A percentile compares a stretch with the other conserved stretches of the same genome.
Conservation (phyloP, 345 rosid genomes). For the Gossypium mustelinum region DNA sequence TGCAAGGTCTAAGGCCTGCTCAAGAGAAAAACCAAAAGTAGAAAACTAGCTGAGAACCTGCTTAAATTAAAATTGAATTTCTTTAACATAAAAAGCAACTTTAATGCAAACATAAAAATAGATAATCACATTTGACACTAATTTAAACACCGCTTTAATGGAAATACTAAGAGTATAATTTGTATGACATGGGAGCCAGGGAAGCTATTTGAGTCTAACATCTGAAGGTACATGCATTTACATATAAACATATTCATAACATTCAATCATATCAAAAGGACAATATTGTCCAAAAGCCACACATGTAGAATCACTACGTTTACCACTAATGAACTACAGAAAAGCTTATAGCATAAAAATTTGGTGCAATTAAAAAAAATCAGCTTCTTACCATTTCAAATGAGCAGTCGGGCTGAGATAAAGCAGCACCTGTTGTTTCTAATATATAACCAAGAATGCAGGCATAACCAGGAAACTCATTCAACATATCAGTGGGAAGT, state of each 20-base stretch:
- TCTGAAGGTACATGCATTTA: not conserved
- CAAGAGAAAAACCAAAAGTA: conserved; percentile 9
- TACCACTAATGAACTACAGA: not conserved
- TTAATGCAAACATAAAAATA: not conserved
- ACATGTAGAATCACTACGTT: not conserved
- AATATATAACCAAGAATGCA: conserved; percentile 86
- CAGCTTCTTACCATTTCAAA: conserved; percentile 65
- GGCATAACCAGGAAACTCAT: conserved; percentile 70
- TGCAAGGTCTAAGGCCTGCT: conserved; percentile 81
- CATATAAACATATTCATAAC: not conserved
- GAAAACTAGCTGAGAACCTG: conserved; percentile 14
- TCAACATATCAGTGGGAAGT: conserved; percentile 56
- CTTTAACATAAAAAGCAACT: not conserved
- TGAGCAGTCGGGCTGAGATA: conserved; percentile 73
- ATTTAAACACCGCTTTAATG: not conserved
- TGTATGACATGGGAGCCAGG: not conserved
- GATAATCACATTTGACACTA: not conserved
- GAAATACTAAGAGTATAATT: not conserved
- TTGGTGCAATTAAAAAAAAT: conserved; percentile 2
- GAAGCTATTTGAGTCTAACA: not conserved
- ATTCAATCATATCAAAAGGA: not conserved
- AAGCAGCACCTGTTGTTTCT: conserved; percentile 75
- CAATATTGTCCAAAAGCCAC: not conserved
- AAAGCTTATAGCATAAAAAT: conserved; percentile 4
- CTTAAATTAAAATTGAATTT: not conserved